Evolutionary conservation across 2,329 filamentous ascomycete species (phyloP).

Genomic region (Beauveria pseudobassiana): DNA sequence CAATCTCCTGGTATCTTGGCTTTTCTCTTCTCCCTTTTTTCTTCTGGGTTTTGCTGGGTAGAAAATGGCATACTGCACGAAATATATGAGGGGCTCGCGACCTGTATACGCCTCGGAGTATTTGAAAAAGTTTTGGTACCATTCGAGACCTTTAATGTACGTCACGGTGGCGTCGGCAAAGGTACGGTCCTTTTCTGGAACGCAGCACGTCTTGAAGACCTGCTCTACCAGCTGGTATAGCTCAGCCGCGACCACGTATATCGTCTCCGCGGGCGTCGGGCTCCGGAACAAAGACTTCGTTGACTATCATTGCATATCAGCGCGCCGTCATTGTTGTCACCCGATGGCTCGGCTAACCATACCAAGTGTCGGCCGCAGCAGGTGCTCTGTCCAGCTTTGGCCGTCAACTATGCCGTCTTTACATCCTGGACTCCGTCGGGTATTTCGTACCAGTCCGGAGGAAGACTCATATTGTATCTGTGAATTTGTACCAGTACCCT

Average conservation of each 20-base stretch:
- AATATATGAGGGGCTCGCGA: not conserved
- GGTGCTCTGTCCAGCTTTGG: not conserved
- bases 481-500: not conserved
- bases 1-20: no score
- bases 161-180: not conserved
- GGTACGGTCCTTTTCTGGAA: not conserved
- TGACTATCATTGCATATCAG: not conserved
- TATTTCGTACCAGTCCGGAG: no score
- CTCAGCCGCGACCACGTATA: not conserved
- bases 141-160: not conserved
- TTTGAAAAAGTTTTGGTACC: slow-evolving; percentile 5
- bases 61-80: not conserved
- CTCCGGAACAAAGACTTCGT: not conserved
- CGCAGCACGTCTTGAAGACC: slow-evolving; percentile 3
- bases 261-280: not conserved
- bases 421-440: not conserved
- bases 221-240: not conserved
- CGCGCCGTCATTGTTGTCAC: no score
- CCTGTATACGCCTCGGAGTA: not conserved
- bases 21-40: not conserved
- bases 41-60: not conserved
- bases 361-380: not conserved
- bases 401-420: not conserved
- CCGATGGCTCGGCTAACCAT: no score
- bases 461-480: not conserved